phyloP scores from a whole-genome alignment of 305 asterid species.

The Salvia sclarea region DNA sequence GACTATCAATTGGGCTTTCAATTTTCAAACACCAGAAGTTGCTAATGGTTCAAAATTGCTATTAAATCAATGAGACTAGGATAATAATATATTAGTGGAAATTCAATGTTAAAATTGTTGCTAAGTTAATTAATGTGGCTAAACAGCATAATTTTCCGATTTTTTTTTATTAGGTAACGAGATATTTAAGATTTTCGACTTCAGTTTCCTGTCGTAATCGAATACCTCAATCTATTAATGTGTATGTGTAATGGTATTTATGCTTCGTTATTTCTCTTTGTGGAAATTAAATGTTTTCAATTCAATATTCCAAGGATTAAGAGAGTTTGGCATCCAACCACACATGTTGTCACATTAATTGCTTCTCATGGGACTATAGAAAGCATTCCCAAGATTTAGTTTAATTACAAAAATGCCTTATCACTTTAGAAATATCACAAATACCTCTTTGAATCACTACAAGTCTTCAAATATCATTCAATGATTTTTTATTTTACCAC shows the following conservation, averaged over 20 bases:
- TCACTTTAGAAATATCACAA: neutral
- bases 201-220: neutral
- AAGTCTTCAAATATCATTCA: neutral
- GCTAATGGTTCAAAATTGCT: too few relatives aligned
- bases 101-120: too few relatives aligned
- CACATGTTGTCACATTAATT: neutral
- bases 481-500: neutral
- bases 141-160: too few relatives aligned
- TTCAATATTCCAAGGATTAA: neutral
- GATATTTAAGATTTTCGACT: neutral
- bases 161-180: too few relatives aligned
- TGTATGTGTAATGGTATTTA: neutral
- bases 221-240: neutral
- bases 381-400: neutral
- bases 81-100: too few relatives aligned
- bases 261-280: neutral
- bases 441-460: neutral
- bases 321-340: neutral
- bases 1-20: too few relatives aligned
- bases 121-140: too few relatives aligned
- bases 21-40: too few relatives aligned
- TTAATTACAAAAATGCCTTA: neutral
- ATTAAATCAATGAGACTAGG: too few relatives aligned
- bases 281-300: slow-evolving; percentile 7
- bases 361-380: neutral